These are phyloP conservation scores for Aspergillus tamarii DNA, from an alignment of 2,329 filamentous ascomycete genomes.

Conservation along the genomic window DNA sequence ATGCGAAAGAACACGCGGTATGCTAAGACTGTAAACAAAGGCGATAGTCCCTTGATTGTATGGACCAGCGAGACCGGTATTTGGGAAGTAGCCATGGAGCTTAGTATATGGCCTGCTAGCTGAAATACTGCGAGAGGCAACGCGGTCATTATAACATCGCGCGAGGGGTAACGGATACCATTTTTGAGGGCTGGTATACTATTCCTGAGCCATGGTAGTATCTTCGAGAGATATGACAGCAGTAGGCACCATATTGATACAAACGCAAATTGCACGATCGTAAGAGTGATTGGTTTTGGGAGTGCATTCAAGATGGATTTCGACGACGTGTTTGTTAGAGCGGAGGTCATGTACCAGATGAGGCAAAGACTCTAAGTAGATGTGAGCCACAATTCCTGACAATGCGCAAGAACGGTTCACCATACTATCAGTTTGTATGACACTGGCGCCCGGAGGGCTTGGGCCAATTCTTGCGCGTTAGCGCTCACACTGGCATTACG, in stretches of 20 bases:
- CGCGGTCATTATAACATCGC: slow-evolving; percentile 81
- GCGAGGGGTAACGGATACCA: slow-evolving; percentile 78
- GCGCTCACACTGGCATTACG: slow-evolving; percentile 85
- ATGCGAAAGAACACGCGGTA: slow-evolving; percentile 90
- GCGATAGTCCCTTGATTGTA: slow-evolving; percentile 96
- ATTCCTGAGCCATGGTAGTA: slow-evolving; percentile 71
- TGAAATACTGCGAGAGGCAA: slow-evolving; percentile 92
- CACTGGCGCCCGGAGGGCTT: slow-evolving; percentile 85
- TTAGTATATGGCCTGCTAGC: slow-evolving; percentile 89
- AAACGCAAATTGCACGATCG: slow-evolving; percentile 89
- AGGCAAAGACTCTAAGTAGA: slow-evolving; percentile 74
- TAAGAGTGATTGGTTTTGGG: slow-evolving; percentile 87
- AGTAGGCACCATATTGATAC: slow-evolving; percentile 86
- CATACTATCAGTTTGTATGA: slow-evolving; percentile 85
- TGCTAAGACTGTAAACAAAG: slow-evolving; percentile 90
- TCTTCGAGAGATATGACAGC: slow-evolving; percentile 72
- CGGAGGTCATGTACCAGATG: slow-evolving; percentile 93
- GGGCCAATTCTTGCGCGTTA: slow-evolving; percentile 90
- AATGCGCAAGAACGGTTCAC: slow-evolving; percentile 16
- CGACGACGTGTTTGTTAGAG: slow-evolving; percentile 94
- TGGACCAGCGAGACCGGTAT: slow-evolving; percentile 97
- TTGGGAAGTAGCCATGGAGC: slow-evolving; percentile 88
- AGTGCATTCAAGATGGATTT: slow-evolving; percentile 95
- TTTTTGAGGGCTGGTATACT: slow-evolving; percentile 78
- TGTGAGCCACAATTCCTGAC: slow-evolving; percentile 20